Evolutionary conservation across 2,329 filamentous ascomycete species (phyloP).

Genomic region (Shiraia sp.): DNA sequence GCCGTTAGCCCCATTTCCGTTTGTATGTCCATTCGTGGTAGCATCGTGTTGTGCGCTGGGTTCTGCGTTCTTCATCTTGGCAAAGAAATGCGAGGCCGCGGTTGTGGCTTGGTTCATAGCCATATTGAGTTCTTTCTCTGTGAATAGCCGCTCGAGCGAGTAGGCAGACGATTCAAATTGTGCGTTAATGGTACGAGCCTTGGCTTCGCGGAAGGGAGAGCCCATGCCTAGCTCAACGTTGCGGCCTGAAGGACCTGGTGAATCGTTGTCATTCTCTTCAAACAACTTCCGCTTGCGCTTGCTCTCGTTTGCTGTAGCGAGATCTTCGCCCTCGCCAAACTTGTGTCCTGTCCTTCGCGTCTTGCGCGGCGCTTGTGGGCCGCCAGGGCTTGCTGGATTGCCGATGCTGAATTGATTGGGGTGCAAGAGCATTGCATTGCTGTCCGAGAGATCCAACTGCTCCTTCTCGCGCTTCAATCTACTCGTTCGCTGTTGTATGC

Average conservation of each 20-base stretch:
- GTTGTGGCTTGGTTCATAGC: conserved; percentile 65
- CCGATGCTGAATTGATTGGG: conserved; percentile 69
- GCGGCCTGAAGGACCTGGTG: conserved; percentile 57
- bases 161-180: conserved; percentile 64
- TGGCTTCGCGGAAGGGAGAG: conserved; percentile 57
- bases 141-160: conserved; percentile 67
- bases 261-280: conserved; percentile 62
- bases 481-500: conserved; percentile 60
- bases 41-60: conserved; percentile 24
- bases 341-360: conserved; percentile 65
- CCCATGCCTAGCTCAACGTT: conserved; percentile 52
- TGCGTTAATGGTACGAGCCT: conserved; percentile 55
- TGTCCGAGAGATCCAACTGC: conserved; percentile 68
- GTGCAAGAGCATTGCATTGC: conserved; percentile 66
- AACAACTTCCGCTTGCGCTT: conserved; percentile 62
- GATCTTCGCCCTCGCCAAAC: conserved; percentile 51
- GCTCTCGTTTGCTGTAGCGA: conserved; percentile 55
- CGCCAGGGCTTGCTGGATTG: conserved; percentile 65
- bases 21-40: conserved; percentile 34
- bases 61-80: conserved; percentile 53
- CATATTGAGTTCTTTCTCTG: conserved; percentile 67
- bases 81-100: conserved; percentile 62
- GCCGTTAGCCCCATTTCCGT: conserved; percentile 42
- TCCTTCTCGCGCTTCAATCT: conserved; percentile 67
- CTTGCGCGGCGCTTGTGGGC: conserved; percentile 63